Evolutionary conservation across 768 basidiomycete species (phyloP), one percentile per base, ranked within the genome.

Genomic region (Sarcodon aspratus): DNA sequence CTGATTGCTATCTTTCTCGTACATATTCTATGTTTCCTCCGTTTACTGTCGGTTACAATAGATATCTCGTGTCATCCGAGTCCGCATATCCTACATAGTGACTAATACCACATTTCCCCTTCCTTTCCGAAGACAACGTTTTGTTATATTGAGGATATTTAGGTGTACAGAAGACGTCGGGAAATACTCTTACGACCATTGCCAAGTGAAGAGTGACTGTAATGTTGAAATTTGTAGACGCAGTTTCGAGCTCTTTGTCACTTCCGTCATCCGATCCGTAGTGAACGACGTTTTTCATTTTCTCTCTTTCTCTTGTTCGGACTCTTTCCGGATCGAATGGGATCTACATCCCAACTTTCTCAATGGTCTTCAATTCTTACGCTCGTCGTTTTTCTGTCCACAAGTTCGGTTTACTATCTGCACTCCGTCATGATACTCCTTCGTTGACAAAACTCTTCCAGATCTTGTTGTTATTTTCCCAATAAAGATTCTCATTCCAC

Each of bases 381-480:
- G 9, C 44, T 63, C 3, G 43, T 61, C 17, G 44, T 63, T 15
- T 63, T 63, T 48, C 45, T 61, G 32, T 33, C 61, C 1, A 57
- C 62, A 9, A 63, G 61, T 62, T 18, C 11, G 12, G 36, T 11
- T 21, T 34, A 38, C 10, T 38, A 43, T n/a, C 38, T 3, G n/a
- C 31, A 1, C 38, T 9, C 17, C 46, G 18, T 7, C 9, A 40
- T 50, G 15, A n/a, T 46, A n/a, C 31, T 9, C 40, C 21, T 15
- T 34, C 33, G 4, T 11, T 47, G 33, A 21, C n/a, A 34, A 13
- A 47, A 36, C 9, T 21, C 11, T 21, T 42, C 33, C 48, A 63
- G 62, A 63, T 48, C 7, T 58, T 9, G 56, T 54, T 3, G 60
- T 61, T 33, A 55, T 61, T 7, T 54, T 56, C 18, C 62, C 62